Evolutionary conservation across 345 rosid genomes (phyloP).

Genomic region (Citrus reticulata): DNA sequence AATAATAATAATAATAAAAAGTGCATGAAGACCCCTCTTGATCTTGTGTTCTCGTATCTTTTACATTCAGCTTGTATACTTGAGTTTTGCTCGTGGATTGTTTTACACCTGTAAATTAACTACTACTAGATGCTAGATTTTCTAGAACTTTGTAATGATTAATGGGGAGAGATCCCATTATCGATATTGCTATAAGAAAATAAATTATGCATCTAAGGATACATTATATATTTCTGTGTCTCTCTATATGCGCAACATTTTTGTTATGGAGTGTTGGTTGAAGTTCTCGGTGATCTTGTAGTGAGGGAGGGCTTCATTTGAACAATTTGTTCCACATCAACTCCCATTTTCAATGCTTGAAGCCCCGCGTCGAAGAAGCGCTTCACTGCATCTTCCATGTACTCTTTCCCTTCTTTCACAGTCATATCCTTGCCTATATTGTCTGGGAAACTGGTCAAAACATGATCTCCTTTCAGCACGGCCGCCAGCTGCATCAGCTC

Average conservation of each 20-base stretch:
- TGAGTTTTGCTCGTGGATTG: conserved; percentile 8
- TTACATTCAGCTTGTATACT: background rate
- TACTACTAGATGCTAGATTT: background rate
- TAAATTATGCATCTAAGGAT: too few species aligned
- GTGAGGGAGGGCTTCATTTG: conserved; percentile 88
- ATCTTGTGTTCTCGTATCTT: conserved; percentile 13
- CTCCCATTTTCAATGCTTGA: conserved; percentile 71
- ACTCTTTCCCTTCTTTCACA: conserved; percentile 66
- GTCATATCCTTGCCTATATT: conserved; percentile 59
- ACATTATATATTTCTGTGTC: too few species aligned
- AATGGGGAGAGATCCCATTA: background rate
- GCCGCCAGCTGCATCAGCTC: conserved; percentile 84
- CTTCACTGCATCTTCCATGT: conserved; percentile 80
- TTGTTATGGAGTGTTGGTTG: background rate
- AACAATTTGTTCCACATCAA: conserved; percentile 64
- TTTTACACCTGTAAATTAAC: conserved; percentile 6
- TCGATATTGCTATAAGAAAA: background rate
- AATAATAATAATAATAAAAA: background rate
- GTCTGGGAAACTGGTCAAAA: conserved; percentile 46
- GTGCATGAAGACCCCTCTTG: background rate
- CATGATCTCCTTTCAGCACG: conserved; percentile 60
- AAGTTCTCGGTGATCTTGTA: conserved; percentile 42
- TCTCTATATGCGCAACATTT: too few species aligned
- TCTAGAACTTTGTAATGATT: background rate
- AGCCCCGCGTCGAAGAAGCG: conserved; percentile 68